phyloP scores from a whole-genome alignment of 2,329 filamentous ascomycete genomes.

The Fusarium sp. region DNA sequence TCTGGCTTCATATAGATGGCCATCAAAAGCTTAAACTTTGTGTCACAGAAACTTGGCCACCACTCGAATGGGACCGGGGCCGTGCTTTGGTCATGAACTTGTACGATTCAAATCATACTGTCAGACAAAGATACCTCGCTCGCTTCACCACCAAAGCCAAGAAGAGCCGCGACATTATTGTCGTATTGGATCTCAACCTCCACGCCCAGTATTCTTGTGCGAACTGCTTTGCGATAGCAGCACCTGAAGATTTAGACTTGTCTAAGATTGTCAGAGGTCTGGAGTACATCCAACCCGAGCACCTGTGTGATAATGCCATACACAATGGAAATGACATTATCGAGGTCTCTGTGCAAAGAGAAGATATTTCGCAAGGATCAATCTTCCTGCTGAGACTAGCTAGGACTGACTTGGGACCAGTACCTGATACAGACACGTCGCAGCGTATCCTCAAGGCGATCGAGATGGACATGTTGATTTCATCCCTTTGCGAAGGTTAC shows the following conservation, averaged over 20 bases:
- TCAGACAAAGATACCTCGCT: not conserved
- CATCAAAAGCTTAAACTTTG: not conserved
- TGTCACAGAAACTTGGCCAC: not conserved
- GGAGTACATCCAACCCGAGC: rapidly evolving
- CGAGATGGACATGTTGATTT: rapidly evolving
- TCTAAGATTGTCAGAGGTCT: rapidly evolving
- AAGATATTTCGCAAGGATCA: not conserved
- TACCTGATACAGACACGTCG: rapidly evolving
- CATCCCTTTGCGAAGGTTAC: not conserved
- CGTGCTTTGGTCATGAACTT: not conserved
- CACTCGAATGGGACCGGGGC: not conserved
- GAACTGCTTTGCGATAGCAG: not conserved
- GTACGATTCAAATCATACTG: rapidly evolving
- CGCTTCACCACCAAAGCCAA: not conserved
- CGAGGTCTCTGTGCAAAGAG: not conserved
- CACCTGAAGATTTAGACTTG: rapidly evolving
- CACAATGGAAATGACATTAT: not conserved
- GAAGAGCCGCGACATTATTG: not conserved
- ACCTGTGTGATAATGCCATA: not conserved
- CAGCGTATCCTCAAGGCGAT: not conserved
- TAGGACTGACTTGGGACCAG: not conserved
- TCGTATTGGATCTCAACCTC: not conserved
- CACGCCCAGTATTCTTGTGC: not conserved
- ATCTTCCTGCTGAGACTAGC: not conserved
- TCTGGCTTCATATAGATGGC: not conserved